Percentiles rank a stretch among this genome's conserved stretches.
phyloP scores from a whole-genome alignment of 495 filamentous ascomycete genomes.

The Tuber aestivum region DNA sequence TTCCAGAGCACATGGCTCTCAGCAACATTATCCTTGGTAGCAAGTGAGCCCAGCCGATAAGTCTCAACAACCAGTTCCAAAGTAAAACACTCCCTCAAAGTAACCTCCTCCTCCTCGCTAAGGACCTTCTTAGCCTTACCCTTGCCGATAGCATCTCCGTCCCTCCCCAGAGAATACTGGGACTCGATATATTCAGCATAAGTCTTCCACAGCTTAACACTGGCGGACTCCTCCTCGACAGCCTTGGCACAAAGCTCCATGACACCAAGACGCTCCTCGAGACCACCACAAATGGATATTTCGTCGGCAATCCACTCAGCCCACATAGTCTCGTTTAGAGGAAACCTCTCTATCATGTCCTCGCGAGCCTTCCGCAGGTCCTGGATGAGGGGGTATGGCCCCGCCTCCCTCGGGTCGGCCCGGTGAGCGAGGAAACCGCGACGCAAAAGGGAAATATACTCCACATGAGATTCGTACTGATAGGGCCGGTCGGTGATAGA shows the following conservation, averaged over 20 bases:
- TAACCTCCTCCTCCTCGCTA: slow-evolving; percentile 67
- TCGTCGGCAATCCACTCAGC: slow-evolving; percentile 58
- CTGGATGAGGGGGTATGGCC: slow-evolving; percentile 54
- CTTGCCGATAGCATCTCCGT: slow-evolving; percentile 43
- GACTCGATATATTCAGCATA: slow-evolving; percentile 84
- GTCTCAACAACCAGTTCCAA: slow-evolving; percentile 68
- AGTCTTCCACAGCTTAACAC: slow-evolving; percentile 76
- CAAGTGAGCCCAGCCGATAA: slow-evolving; percentile 70
- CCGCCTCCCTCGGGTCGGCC: slow-evolving; percentile 48
- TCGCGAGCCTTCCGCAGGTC: slow-evolving; percentile 60
- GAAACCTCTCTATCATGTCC: slow-evolving; percentile 61
- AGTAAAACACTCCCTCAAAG: slow-evolving; percentile 73
- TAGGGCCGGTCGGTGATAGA: slow-evolving; percentile 58
- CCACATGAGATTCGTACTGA: slow-evolving; percentile 59
- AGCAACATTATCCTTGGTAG: slow-evolving; percentile 71
- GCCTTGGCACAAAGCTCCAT: slow-evolving; percentile 78
- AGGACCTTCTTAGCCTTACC: slow-evolving; percentile 50
- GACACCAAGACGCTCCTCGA: slow-evolving; percentile 60
- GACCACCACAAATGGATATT: slow-evolving; percentile 39
- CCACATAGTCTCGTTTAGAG: slow-evolving; percentile 54
- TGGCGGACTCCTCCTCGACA: slow-evolving; percentile 73
- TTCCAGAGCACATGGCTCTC: slow-evolving; percentile 91
- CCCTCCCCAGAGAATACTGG: slow-evolving; percentile 58
- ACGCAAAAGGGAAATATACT: slow-evolving; percentile 61
- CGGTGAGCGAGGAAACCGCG: slow-evolving; percentile 55